Base-by-base conservation (phyloP, 345 rosid genomes). In the Ceriops zippeliana region DNA sequence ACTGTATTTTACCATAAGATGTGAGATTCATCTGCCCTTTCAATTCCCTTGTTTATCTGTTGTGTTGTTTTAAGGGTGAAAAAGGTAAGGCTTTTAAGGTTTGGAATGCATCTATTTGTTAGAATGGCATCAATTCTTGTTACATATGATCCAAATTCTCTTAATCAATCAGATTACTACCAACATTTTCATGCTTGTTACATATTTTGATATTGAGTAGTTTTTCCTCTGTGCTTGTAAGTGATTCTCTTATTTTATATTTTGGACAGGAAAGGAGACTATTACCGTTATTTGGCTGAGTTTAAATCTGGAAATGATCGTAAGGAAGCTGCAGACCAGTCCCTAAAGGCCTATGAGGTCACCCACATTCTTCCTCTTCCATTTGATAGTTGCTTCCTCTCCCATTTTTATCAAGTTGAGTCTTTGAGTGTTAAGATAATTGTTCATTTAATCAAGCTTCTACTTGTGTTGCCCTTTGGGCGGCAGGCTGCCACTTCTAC, bases 1-100 rank as follows among this genome's bases (percentile, higher is more conserved):
- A 82, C 87, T 32, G 96, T 92, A 21, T 92, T 90, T 69, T 92
- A 84, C 86, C 75, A 80, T 73, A 92, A 92, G 70, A 92, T 90
- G 92, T 86, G 71, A 79, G 91, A 58, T 56, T 53, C 28, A 11
- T 56, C 10, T 13, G 28, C 9, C 31, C 5, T 24, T 56, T 9
- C 28, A 3, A 2, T 24, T 56, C 59, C 31, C 59, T 56, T 56
- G 4, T 53, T 49, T 42, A 30, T 10, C 2, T 47, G 20, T 60
- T 42, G 24, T 65, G 30, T 49, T 58, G 32, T 35, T 26, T 11
- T 60, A 19, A 52, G 13, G 34, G 52, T 8, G 28, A 30, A 22
- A 17, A 24, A 62, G 35, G 35, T 20, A 7, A 38, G 62, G 38
- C 30, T 30, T 47, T n/a, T 27, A 27, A 22, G 37, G 26, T 6